Base-by-base conservation (phyloP, 2,329 filamentous ascomycete genomes). In the Paecilomyces niveus region DNA sequence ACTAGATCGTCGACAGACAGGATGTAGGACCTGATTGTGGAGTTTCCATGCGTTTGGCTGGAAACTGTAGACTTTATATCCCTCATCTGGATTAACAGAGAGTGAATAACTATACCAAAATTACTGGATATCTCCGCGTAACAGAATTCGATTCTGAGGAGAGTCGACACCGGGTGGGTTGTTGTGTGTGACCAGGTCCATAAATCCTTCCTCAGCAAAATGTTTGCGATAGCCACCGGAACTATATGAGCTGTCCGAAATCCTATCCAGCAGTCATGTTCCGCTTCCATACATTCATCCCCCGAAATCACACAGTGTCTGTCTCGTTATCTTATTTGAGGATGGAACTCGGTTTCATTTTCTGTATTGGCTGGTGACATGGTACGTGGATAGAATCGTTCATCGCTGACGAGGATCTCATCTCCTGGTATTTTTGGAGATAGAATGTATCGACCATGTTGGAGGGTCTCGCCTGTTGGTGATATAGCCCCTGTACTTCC, bases 271-370 rank as follows among this genome's bases (percentile, higher is more conserved):
- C 35, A 6, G 18, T 54, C 24, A 31, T 26, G 5, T 21, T 13
- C 32, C 13, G 32, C 54, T 32, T 52, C 54, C 7, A 26, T 10
- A 13, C 5, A 18, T 9, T 31, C 7, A 32, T 39, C 7, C 10
- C 24, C 35, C 6, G 29, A 32, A 18, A 57, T 24, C 7, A 56
- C 54, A 57, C 55, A 63, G 2, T 55, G 52, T 15, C 57, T 32
- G 57, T 66, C 62, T 2, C 63, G 58, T 6, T 45, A 45, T 54
- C 61, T 51, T 7, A 63, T 59, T 56, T 63, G 58, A 15, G 62
- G 15, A 3, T 49, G 32, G 22, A 59, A 59, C 1, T 11, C 10
- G 22, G 2, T 13, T 6, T 57, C 51, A n/a, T 21, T 33, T 6
- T 15, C n/a, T 3, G 53, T 54, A 18, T 11, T 54, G 5, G 22